A percentile compares a stretch with the other conserved stretches of the same genome.
phyloP scores from a whole-genome alignment of 305 asterid species.

The Fraxinus greggii region DNA sequence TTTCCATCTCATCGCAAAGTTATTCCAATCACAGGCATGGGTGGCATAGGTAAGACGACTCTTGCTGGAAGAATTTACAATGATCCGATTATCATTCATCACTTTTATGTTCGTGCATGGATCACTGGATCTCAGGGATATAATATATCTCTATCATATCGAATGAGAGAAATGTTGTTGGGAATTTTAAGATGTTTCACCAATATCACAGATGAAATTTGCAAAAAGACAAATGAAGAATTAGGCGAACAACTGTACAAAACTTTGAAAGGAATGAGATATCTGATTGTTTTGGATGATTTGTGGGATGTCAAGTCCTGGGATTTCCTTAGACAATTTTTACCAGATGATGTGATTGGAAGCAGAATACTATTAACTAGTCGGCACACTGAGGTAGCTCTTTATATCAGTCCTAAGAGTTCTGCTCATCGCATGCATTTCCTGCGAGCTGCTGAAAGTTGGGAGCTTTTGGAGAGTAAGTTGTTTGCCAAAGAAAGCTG shows the following conservation, averaged over 20 bases:
- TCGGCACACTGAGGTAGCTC: slow-evolving; percentile 18
- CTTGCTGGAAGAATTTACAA: slow-evolving; percentile 13
- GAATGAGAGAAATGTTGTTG: slow-evolving; percentile 17
- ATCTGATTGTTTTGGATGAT: slow-evolving; percentile 31
- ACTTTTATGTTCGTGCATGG: slow-evolving; percentile 24
- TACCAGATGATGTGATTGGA: slow-evolving; percentile 26
- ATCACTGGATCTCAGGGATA: slow-evolving; percentile 16
- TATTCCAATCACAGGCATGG: slow-evolving; percentile 24
- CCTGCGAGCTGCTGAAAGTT: slow-evolving; percentile 18
- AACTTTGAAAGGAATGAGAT: slow-evolving; percentile 22
- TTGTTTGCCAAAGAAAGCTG: slow-evolving; percentile 21
- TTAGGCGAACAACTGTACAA: slow-evolving; percentile 19
- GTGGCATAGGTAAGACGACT: slow-evolving; percentile 24
- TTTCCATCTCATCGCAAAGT: slow-evolving; percentile 7
- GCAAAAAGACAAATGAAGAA: slow-evolving; percentile 10
- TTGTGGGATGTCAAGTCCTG: slow-evolving; percentile 31
- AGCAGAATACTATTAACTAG: slow-evolving; percentile 30
- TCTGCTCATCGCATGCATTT: slow-evolving; percentile 15
- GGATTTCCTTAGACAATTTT: slow-evolving; percentile 16
- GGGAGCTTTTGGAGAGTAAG: slow-evolving; percentile 29
- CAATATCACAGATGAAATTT: neutral
- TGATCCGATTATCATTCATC: neutral
- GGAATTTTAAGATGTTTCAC: slow-evolving; percentile 16
- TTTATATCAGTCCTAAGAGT: slow-evolving; percentile 11
- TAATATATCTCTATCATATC: slow-evolving; percentile 2